Evolutionary conservation across 805 yeast species (phyloP).

Genomic region (Lipomyces lipofer): DNA sequence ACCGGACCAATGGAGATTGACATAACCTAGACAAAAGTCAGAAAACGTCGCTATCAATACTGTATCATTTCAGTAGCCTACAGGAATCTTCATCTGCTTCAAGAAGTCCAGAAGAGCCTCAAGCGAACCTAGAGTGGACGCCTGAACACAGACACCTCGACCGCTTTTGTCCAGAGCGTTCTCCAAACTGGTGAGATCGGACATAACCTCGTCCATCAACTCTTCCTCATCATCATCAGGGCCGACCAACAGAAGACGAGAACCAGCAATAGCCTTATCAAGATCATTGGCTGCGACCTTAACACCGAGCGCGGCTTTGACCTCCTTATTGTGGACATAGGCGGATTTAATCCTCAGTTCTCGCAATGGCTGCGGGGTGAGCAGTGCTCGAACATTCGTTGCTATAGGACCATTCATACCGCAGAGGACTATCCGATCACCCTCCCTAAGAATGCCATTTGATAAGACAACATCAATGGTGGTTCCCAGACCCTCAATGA

Average conservation of each 20-base stretch:
- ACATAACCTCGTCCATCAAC: constrained; percentile 97
- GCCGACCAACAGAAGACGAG: constrained; percentile 90
- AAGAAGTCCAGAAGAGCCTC: constrained; percentile 97
- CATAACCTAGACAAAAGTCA: too few species aligned
- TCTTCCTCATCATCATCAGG: constrained; percentile 98
- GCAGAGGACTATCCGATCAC: constrained; percentile 92
- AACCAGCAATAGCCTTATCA: constrained; percentile 99
- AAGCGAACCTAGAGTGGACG: constrained; percentile 95
- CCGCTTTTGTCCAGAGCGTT: constrained; percentile 95
- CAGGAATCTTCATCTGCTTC: constrained; percentile 98
- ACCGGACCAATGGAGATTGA: constrained; percentile 98
- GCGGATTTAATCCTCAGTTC: constrained; percentile 97
- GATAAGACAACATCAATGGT: constrained; percentile 97
- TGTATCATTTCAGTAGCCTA: too few species aligned
- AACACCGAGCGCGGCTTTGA: constrained; percentile 98
- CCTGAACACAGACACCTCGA: constrained; percentile 97
- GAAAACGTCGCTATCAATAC: too few species aligned
- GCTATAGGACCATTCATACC: constrained; percentile 99
- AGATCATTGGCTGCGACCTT: constrained; percentile 97
- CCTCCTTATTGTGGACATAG: constrained; percentile 94
- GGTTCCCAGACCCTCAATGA: constrained; percentile 97
- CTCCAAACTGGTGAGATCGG: constrained; percentile 89
- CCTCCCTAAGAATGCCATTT: constrained; percentile 93
- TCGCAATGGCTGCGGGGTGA: constrained; percentile 96
- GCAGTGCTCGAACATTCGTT: constrained; percentile 89